phyloP scores from a whole-genome alignment of 2,329 filamentous ascomycete species.

The Bipolaris gigantea region DNA sequence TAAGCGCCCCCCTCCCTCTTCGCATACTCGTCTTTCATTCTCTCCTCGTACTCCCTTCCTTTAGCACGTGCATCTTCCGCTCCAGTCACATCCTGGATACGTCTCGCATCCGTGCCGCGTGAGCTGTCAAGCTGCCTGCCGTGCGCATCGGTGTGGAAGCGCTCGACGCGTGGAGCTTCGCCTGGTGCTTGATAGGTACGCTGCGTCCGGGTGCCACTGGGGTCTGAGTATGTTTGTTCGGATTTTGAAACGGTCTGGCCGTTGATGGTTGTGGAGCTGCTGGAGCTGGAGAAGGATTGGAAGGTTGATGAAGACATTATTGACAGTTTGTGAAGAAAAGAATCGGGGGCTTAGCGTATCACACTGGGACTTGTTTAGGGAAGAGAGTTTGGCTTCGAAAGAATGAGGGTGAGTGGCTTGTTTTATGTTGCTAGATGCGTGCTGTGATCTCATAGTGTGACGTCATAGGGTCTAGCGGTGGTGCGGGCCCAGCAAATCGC shows the following conservation, averaged over 20 bases:
- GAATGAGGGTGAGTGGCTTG: not conserved
- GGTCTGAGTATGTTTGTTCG: conserved; percentile 30
- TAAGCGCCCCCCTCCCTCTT: conserved; percentile 50
- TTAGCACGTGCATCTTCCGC: conserved; percentile 37
- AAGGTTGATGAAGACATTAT: conserved; percentile 23
- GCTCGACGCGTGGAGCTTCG: conserved; percentile 30
- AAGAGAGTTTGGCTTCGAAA: not conserved
- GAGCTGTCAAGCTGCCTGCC: conserved; percentile 24
- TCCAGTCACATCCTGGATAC: conserved; percentile 41
- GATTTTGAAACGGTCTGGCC: conserved; percentile 32
- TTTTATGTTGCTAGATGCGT: not conserved
- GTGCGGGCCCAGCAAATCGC: not conserved
- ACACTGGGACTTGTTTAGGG: not conserved
- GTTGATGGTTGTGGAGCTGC: conserved; percentile 29
- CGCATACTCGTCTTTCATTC: conserved; percentile 50
- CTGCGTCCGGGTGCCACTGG: conserved; percentile 33
- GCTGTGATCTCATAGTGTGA: conserved; percentile 18
- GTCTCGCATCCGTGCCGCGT: conserved; percentile 5
- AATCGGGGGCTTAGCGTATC: not conserved
- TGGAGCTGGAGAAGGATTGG: conserved; percentile 33
- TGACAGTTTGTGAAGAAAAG: conserved; percentile 14
- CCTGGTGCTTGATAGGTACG: conserved; percentile 33
- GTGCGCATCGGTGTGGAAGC: conserved; percentile 24
- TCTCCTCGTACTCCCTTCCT: conserved; percentile 46
- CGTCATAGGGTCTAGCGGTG: conserved; percentile 8